Evolutionary conservation across 2,329 filamentous ascomycete genomes (phyloP).

Genomic region (Aspergillus caelatus): DNA sequence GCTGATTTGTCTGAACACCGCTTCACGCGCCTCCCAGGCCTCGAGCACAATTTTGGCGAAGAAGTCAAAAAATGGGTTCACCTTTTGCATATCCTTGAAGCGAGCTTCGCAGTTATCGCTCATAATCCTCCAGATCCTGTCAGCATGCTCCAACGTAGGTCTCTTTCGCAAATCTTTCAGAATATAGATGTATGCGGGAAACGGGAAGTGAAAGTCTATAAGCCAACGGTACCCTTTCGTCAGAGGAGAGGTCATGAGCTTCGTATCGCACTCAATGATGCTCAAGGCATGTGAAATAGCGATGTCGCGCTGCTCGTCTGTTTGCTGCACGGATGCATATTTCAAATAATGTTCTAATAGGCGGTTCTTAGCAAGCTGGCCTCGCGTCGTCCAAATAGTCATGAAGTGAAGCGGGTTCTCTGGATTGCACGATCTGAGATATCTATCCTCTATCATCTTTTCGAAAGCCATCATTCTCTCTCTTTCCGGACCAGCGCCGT

Average conservation of each 20-base stretch:
- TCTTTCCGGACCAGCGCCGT: slow-evolving; percentile 14
- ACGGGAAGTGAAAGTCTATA: slow-evolving; percentile 50
- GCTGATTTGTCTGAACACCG: slow-evolving; percentile 14
- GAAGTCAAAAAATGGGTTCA: slow-evolving; percentile 28
- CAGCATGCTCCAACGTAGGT: slow-evolving; percentile 36
- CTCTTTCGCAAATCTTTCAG: slow-evolving; percentile 45
- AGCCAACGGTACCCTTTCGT: slow-evolving; percentile 50
- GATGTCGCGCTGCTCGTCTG: slow-evolving; percentile 32
- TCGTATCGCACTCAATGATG: slow-evolving; percentile 53
- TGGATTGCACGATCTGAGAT: slow-evolving; percentile 45
- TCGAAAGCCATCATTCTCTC: slow-evolving; percentile 42
- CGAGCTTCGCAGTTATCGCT: slow-evolving; percentile 49
- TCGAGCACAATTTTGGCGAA: slow-evolving; percentile 45
- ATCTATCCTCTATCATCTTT: slow-evolving; percentile 49
- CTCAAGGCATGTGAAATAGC: slow-evolving; percentile 34
- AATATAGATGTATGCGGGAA: slow-evolving; percentile 53
- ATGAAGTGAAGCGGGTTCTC: slow-evolving; percentile 52
- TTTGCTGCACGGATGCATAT: slow-evolving; percentile 24
- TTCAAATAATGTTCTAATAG: slow-evolving; percentile 54
- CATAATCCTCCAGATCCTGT: slow-evolving; percentile 49
- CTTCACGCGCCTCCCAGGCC: slow-evolving; percentile 43
- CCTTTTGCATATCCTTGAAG: slow-evolving; percentile 13
- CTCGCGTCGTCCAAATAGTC: slow-evolving; percentile 50
- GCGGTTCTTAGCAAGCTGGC: slow-evolving; percentile 51
- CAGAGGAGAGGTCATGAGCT: slow-evolving; percentile 45